Conservation (phyloP, 768 basidiomycete species). For the Ramaria sp. region DNA sequence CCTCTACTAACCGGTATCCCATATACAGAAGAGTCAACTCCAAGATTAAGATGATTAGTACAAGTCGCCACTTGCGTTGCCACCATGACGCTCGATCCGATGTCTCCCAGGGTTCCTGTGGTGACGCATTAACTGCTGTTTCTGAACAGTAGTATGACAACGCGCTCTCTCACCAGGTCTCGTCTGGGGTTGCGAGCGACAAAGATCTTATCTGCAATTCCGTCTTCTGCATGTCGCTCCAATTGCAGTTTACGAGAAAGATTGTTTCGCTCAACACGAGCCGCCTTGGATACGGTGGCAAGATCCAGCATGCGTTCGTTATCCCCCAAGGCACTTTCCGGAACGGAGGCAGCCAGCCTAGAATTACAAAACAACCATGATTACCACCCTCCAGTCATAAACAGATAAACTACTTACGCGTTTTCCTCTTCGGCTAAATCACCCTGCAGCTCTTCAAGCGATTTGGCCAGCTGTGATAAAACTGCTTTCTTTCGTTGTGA, state of each 20-base stretch:
- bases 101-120: background rate
- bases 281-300: constrained; percentile 39
- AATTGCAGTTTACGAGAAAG: constrained; percentile 32
- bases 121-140: background rate
- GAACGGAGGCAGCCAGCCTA: background rate
- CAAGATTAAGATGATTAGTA: background rate
- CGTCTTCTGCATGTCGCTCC: constrained; percentile 25
- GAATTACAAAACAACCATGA: background rate
- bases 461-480: constrained; percentile 44
- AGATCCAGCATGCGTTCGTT: constrained; percentile 38
- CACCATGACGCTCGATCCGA: background rate
- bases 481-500: constrained; percentile 28
- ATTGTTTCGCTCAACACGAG: constrained; percentile 38
- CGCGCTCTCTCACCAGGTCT: background rate
- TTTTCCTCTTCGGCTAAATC: constrained; percentile 51
- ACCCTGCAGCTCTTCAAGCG: constrained; percentile 44
- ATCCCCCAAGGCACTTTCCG: constrained; percentile 22
- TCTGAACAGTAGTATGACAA: background rate
- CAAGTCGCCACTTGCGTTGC: constrained; percentile 5
- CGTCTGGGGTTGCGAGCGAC: background rate
- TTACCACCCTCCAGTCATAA: background rate
- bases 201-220: constrained; percentile 18
- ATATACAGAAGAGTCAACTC: constrained; percentile 4
- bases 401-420: constrained; percentile 19
- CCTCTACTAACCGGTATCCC: constrained; percentile 6